phyloP scores from a whole-genome alignment of 306 rosid genomes.

The Pyrus betulifolia region DNA sequence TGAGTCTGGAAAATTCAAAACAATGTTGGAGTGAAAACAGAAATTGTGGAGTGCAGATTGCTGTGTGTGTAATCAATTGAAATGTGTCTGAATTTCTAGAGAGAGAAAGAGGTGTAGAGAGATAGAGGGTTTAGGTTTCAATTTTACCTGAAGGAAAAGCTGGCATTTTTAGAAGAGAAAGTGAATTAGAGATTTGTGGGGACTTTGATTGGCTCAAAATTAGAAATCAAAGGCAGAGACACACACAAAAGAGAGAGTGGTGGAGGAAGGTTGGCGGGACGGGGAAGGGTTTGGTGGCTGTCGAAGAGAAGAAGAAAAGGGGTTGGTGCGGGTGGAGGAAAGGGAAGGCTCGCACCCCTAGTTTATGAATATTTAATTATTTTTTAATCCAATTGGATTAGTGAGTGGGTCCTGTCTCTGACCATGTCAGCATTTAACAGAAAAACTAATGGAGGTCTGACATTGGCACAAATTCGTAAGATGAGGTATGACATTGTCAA shows the following conservation, averaged over 20 bases:
- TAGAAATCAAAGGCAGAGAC: not conserved
- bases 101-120: not conserved
- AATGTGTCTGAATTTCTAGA: conserved; percentile 1
- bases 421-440: too few species aligned
- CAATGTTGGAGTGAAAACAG: not conserved
- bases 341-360: too few species aligned
- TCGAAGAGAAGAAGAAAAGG: too few species aligned
- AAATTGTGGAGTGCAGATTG: not conserved
- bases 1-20: conserved; percentile 32
- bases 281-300: too few species aligned
- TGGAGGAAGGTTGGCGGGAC: too few species aligned
- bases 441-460: too few species aligned
- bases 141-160: conserved; percentile 21
- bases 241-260: not conserved
- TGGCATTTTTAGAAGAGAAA: conserved; percentile 12
- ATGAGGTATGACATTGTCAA: too few species aligned
- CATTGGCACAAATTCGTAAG: too few species aligned
- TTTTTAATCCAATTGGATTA: too few species aligned
- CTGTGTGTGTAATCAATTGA: not conserved
- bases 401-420: too few species aligned
- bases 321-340: too few species aligned
- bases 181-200: conserved; percentile 7
- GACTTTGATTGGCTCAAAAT: conserved; percentile 9
- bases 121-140: not conserved
- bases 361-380: too few species aligned